Conservation (phyloP, 2,329 filamentous ascomycete genomes). For the Phaeosphaeriaceae sp. region DNA sequence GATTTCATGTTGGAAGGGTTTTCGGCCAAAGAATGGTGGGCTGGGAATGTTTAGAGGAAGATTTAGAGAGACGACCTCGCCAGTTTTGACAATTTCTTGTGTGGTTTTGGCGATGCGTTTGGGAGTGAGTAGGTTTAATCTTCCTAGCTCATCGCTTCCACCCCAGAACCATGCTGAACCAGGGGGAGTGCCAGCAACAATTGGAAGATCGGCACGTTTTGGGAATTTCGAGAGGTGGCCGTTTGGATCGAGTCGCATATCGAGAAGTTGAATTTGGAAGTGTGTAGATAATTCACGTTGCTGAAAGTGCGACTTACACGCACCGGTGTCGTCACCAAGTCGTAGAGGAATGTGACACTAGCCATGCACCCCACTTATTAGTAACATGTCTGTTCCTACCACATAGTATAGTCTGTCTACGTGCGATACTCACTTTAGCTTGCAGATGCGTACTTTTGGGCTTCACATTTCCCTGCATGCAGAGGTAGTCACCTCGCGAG, state of each 20-base stretch:
- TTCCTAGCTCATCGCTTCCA: slow-evolving; percentile 56
- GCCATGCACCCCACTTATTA: not conserved
- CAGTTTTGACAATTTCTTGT: no score
- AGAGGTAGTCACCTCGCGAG: not conserved
- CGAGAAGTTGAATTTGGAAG: not conserved
- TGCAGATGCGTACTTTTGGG: not conserved
- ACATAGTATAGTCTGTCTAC: not conserved
- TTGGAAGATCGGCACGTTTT: slow-evolving; percentile 26
- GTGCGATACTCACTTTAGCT: not conserved
- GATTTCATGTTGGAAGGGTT: slow-evolving; percentile 57
- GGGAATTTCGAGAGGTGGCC: slow-evolving; percentile 27
- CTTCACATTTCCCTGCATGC: not conserved
- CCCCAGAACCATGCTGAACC: slow-evolving; percentile 36
- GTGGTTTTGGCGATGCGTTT: no score
- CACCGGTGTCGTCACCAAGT: slow-evolving; percentile 2
- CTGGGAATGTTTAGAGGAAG: slow-evolving; percentile 65
- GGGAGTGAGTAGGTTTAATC: slow-evolving; percentile 68
- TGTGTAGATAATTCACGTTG: not conserved
- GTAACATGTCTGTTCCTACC: not conserved
- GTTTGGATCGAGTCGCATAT: slow-evolving; percentile 29
- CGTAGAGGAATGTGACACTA: not conserved
- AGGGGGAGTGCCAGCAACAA: slow-evolving; percentile 29
- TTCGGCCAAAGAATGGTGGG: slow-evolving; percentile 64
- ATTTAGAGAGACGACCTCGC: slow-evolving; percentile 64
- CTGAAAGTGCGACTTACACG: not conserved